Conservation (phyloP, 345 rosid species). For the Kernera saxatilis region DNA sequence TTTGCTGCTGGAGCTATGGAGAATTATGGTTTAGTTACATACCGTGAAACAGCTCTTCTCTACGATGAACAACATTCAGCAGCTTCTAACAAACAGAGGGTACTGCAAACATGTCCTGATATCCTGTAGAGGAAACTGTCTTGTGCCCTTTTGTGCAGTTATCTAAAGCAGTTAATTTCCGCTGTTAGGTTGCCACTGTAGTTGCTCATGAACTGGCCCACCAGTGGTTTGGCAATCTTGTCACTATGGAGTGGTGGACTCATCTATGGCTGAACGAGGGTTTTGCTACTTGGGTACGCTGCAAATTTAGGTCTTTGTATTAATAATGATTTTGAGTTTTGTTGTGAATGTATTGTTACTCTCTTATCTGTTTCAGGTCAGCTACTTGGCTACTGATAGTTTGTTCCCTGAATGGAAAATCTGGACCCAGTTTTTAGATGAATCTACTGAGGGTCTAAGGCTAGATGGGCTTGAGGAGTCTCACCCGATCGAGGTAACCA, state of each 20-base stretch:
- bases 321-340: neutral
- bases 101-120: conserved; percentile 29
- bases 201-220: conserved; percentile 99
- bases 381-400: conserved; percentile 89
- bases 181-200: conserved; percentile 74
- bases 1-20: conserved; percentile 99
- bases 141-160: neutral
- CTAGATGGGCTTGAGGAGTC: conserved; percentile 94
- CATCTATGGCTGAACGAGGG: conserved; percentile 99
- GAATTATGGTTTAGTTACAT: conserved; percentile 94
- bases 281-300: conserved; percentile 96
- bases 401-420: conserved; percentile 96
- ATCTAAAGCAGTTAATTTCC: conserved; percentile 5
- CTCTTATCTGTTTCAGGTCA: conserved; percentile 55
- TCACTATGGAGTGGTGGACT: conserved; percentile 99
- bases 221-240: conserved; percentile 99
- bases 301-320: conserved; percentile 12
- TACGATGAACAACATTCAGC: conserved; percentile 93
- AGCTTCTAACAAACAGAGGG: conserved; percentile 96
- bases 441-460: conserved; percentile 77
- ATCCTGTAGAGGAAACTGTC: neutral
- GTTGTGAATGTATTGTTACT: neutral
- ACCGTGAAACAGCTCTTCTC: conserved; percentile 89
- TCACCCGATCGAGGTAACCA: conserved; percentile 91
- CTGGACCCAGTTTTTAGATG: conserved; percentile 98